Evolutionary conservation across 805 yeast genomes (phyloP).

Genomic region (Wickerhamiella galacta): DNA sequence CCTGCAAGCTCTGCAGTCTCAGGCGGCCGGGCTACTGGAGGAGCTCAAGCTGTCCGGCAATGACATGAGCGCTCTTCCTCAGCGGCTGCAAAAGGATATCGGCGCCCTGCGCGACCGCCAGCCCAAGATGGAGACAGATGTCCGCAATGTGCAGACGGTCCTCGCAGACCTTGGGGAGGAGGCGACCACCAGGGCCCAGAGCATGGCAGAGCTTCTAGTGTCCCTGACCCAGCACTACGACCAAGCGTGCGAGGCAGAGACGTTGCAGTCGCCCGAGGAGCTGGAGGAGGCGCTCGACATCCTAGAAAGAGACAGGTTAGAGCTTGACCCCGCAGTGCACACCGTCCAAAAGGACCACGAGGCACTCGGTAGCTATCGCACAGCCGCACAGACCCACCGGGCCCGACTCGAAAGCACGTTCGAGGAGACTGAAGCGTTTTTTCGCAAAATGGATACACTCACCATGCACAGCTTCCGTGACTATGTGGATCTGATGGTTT

Average conservation of each 20-base stretch:
- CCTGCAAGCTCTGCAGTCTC: slow-evolving; percentile 6
- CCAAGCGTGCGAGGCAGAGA: slow-evolving; percentile 42
- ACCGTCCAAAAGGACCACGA: slow-evolving; percentile 2
- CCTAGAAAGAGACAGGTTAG: slow-evolving; percentile 23
- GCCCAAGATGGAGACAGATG: slow-evolving; percentile 9
- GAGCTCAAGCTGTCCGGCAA: slow-evolving; percentile 4
- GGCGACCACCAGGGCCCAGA: slow-evolving; percentile 34
- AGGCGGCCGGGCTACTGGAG: slow-evolving; percentile 5
- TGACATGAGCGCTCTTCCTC: slow-evolving; percentile 9
- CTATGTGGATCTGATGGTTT: slow-evolving; percentile 12
- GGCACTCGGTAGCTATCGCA: slow-evolving; percentile 12
- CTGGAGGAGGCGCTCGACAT: slow-evolving; percentile 42
- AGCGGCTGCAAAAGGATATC: slow-evolving; percentile 9
- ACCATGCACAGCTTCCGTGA: slow-evolving; percentile 8
- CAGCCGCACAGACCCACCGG: slow-evolving; percentile 1
- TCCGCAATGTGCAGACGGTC: slow-evolving; percentile 20
- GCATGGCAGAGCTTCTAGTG: slow-evolving; percentile 50
- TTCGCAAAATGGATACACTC: slow-evolving; percentile 11
- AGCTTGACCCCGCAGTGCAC: slow-evolving; percentile 18
- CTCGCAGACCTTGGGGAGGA: slow-evolving; percentile 10
- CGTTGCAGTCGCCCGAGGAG: slow-evolving; percentile 24
- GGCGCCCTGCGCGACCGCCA: slow-evolving; percentile 7
- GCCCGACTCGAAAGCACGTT: background rate
- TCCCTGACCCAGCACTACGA: slow-evolving; percentile 72
- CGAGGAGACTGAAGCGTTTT: slow-evolving; percentile 2